Percentiles rank a stretch among this genome's conserved stretches.
Conservation (phyloP, 2,329 filamentous ascomycete species). For the Xylaria sp. region DNA sequence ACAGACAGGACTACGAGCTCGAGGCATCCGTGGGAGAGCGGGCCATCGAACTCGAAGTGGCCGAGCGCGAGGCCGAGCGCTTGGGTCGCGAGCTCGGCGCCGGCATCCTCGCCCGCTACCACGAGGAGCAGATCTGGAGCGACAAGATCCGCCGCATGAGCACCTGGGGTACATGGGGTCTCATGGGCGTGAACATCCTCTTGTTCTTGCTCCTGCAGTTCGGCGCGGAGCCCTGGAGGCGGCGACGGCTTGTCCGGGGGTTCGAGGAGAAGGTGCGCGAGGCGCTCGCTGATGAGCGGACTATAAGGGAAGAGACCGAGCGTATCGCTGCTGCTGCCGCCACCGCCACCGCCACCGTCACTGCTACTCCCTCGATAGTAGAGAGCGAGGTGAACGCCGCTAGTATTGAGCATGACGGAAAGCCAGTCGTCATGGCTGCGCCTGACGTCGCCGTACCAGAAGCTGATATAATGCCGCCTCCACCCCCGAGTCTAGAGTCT, state of each 20-base stretch:
- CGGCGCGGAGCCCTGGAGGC: slow-evolving; percentile 91
- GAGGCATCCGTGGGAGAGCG: slow-evolving; percentile 84
- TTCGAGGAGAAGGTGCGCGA: slow-evolving; percentile 81
- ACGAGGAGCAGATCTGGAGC: slow-evolving; percentile 99
- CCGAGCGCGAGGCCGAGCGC: slow-evolving; percentile 83
- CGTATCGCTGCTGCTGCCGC: slow-evolving; percentile 36
- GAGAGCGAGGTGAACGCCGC: slow-evolving; percentile 4
- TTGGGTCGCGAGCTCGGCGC: slow-evolving; percentile 79
- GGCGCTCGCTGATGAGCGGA: slow-evolving; percentile 74
- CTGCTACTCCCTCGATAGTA: neutral
- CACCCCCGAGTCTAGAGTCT: neutral
- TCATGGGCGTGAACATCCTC: slow-evolving; percentile 96
- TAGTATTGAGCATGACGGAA: slow-evolving; percentile 28
- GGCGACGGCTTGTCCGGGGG: slow-evolving; percentile 80
- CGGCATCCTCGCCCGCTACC: slow-evolving; percentile 89
- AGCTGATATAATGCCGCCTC: slow-evolving; percentile 6
- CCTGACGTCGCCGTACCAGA: slow-evolving; percentile 27
- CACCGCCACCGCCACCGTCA: slow-evolving; percentile 11
- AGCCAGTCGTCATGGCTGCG: slow-evolving; percentile 14
- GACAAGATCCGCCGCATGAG: slow-evolving; percentile 96
- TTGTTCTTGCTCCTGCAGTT: slow-evolving; percentile 88
- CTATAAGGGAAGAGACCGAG: slow-evolving; percentile 36
- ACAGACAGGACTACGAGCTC: slow-evolving; percentile 91
- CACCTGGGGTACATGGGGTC: slow-evolving; percentile 97
- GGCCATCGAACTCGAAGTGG: slow-evolving; percentile 73